Base-by-base conservation (phyloP, 2,329 filamentous ascomycete genomes). In the Neonectria neomacrospora region DNA sequence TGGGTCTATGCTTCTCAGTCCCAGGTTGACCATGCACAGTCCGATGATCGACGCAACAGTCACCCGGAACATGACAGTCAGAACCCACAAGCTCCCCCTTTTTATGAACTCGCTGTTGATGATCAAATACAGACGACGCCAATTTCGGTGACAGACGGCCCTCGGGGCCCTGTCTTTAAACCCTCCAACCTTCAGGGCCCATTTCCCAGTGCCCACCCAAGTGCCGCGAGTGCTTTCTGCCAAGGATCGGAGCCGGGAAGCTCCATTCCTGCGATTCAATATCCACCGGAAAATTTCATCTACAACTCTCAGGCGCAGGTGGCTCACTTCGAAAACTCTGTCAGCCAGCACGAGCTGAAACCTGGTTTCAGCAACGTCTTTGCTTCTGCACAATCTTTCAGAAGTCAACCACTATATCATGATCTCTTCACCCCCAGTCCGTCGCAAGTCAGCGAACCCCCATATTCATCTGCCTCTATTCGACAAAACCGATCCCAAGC, bases 61-160 rank as follows among this genome's bases (percentile, higher is more conserved):
- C 56, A 68, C 47, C 62, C 66, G 42, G 61, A 69, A 47, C 48
- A 64, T 69, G 60, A 71, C 56, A 72, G 70, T 72, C 64, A 72
- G 70, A 64, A 63, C 67, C 64, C 67, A 65, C 51, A 39, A 53
- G 39, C 41, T 60, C 60, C 64, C 44, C 60, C 58, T 58, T 58
- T 58, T 51, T 47, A 63, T 65, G 47, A 68, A 34, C 30, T 52
- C 48, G 58, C 41, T 71, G 61, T 69, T 72, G 68, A 72, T 69
- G 50, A 50, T 66, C 62, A 68, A 34, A 57, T 54, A 37, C 68
- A 72, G 70, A 70, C 61, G 53, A 63, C 64, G 22, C 30, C 34
- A 32, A 57, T 48, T 34, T 18, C n/a, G 45, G 44, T 22, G 58
- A 56, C 30, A 56, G 67, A 20, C 62, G 60, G 53, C 63, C 67